Evolutionary conservation across 805 yeast genomes (phyloP).

Genomic region (Maudiozyma bulderi): DNA sequence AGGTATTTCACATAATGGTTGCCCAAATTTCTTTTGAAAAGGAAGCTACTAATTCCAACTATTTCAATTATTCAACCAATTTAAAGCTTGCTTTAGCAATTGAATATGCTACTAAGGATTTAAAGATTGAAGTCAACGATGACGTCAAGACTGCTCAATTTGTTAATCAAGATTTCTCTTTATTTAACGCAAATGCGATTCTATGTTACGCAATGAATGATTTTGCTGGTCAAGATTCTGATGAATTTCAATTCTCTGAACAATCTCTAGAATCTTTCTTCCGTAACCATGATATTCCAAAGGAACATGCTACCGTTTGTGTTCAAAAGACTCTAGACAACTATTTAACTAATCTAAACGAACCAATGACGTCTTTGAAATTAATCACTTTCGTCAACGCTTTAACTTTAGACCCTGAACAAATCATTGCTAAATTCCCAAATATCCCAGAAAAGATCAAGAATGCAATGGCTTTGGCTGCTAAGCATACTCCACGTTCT

Average conservation of each 20-base stretch:
- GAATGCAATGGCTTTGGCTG: constrained; percentile 38
- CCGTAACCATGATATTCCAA: constrained; percentile 18
- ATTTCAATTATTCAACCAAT: constrained; percentile 19
- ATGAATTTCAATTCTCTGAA: constrained; percentile 23
- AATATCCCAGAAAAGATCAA: constrained; percentile 30
- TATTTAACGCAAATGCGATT: constrained; percentile 59
- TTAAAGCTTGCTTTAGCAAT: constrained; percentile 24
- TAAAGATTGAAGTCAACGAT: constrained; percentile 13
- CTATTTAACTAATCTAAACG: constrained; percentile 22
- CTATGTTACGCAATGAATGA: constrained; percentile 50
- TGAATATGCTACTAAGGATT: constrained; percentile 15
- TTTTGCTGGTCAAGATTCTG: constrained; percentile 30
- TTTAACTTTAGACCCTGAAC: constrained; percentile 34
- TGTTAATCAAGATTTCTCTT: constrained; percentile 26
- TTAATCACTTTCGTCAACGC: constrained; percentile 50
- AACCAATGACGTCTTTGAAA: constrained; percentile 38
- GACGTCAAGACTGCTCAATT: constrained; percentile 22
- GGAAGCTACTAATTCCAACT: constrained; percentile 10
- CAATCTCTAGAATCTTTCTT: constrained; percentile 18
- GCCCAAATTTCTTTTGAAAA: constrained; percentile 20
- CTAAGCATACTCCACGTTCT: constrained; percentile 26
- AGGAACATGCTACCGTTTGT: constrained; percentile 33
- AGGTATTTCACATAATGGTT: constrained; percentile 8
- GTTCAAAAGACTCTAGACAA: constrained; percentile 31
- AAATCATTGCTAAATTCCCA: constrained; percentile 20